phyloP scores from a whole-genome alignment of 2,329 filamentous ascomycete genomes.

The Fusarium nisikadoi region DNA sequence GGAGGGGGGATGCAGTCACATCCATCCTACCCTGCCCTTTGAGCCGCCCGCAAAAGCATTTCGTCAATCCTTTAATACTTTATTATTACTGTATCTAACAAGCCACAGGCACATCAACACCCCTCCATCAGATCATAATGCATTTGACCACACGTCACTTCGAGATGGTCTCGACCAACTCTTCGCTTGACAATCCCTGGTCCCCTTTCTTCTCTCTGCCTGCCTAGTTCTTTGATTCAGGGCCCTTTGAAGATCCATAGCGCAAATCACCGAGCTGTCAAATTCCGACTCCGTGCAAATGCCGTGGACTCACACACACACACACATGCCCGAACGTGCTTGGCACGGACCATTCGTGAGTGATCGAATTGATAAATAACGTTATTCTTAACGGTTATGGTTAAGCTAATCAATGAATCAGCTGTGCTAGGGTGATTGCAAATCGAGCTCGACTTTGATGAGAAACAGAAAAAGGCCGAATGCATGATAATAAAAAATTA shows the following conservation, averaged over 20 bases:
- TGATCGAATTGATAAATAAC: not conserved
- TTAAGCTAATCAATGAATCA: conserved; percentile 10
- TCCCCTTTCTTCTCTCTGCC: not conserved
- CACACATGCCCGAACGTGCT: not conserved
- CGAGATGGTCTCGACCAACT: conserved; percentile 21
- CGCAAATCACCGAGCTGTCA: conserved; percentile 33
- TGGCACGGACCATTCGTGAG: conserved; percentile 11
- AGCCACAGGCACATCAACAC: conserved; percentile 10
- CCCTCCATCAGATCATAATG: conserved; percentile 36
- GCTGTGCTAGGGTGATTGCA: conserved; percentile 21
- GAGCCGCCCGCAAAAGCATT: conserved; percentile 21
- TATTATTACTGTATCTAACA: not conserved
- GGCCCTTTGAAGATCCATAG: conserved; percentile 15
- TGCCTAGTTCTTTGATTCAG: not conserved
- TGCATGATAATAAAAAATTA: not conserved
- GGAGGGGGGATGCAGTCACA: conserved; percentile 1
- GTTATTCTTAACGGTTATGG: conserved; percentile 18
- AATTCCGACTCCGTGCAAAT: conserved; percentile 14
- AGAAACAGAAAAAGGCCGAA: conserved; percentile 11
- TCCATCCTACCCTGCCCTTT: not conserved
- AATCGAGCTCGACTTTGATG: conserved; percentile 13
- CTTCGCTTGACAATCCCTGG: conserved; percentile 4
- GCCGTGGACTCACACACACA: conserved; percentile 8
- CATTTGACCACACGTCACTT: conserved; percentile 29
- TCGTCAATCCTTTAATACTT: not conserved